phyloP scores from a whole-genome alignment of 805 yeast species.

The Lipomyces orientalis region DNA sequence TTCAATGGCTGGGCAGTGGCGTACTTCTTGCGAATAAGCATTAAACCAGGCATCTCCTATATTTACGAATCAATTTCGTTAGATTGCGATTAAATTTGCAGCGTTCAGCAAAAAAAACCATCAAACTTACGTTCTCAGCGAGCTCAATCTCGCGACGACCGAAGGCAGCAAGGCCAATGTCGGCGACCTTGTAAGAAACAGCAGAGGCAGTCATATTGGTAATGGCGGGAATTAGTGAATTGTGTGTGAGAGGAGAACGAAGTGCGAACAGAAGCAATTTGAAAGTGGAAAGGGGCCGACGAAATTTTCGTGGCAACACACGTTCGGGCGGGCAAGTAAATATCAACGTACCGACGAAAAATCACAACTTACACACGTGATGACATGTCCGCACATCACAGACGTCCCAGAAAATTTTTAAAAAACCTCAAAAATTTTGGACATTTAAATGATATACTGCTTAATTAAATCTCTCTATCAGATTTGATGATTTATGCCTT shows the following conservation, averaged over 20 bases:
- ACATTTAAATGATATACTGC: not conserved
- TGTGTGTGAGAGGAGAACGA: not conserved
- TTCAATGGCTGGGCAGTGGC: slow-evolving; percentile 91
- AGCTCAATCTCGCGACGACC: slow-evolving; percentile 99
- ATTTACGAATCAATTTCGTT: slow-evolving; percentile 1
- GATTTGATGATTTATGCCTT: too few relatives aligned
- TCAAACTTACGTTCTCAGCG: slow-evolving; percentile 85
- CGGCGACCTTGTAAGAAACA: slow-evolving; percentile 83
- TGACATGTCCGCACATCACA: not conserved
- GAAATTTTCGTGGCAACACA: not conserved
- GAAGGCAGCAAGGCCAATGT: slow-evolving; percentile 97
- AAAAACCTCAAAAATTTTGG: not conserved
- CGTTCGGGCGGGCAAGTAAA: not conserved
- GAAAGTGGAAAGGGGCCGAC: not conserved
- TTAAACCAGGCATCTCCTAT: slow-evolving; percentile 61
- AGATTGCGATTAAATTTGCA: not conserved
- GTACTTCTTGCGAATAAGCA: slow-evolving; percentile 94
- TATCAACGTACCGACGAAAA: not conserved
- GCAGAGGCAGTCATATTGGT: slow-evolving; percentile 34
- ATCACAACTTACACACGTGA: not conserved
- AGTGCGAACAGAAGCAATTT: not conserved
- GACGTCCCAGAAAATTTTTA: not conserved
- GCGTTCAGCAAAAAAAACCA: not conserved
- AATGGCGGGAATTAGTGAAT: not conserved
- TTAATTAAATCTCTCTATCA: not conserved